Evolutionary conservation across 2,329 filamentous ascomycete species (phyloP), one percentile per base, ranked within the genome.

Genomic region (Zymoseptoria passerinii): DNA sequence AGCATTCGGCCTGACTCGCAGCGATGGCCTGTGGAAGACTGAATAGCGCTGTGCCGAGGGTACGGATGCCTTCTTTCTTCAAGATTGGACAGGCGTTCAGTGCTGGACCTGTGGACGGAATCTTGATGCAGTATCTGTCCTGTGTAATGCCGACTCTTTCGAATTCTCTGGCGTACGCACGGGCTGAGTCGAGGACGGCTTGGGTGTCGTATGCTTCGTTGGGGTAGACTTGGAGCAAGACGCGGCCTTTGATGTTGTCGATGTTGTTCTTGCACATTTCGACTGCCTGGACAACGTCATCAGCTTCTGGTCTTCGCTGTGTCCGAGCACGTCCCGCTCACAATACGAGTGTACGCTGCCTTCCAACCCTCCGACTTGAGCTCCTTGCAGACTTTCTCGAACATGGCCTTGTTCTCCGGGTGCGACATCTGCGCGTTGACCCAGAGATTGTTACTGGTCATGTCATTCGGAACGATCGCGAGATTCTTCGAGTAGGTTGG

Each of bases 91-190:
- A 86, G 1, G 84, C 84, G 63, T 80, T 76, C 13, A 87, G 73
- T 1, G 84, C 84, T 65, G 86, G 83, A 79, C 81, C 86, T 0
- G 83, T 86, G 7, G 78, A 76, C 0, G 83, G 81, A 48, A 87
- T 80, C 66, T 87, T 87, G 72, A 86, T 83, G 61, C 81, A 85
- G 27, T 86, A 72, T 28, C 83, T 75, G 13, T 57, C 53, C 16
- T 60, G 58, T 4, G 62, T 49, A 23, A 64, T 64, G 2, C 62
- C 62, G 6, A 51, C 8, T 74, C 74, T 2, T 70, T 62, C 0
- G 77, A 62, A 63, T 9, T 62, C 61, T 58, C 52, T 58, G 20
- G 61, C 61, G 23, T 62, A 63, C 48, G 61, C 60, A n/a, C 61
- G 53, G 19, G 61, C 61, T 40, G 60, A 62, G 56, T 60, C 61